A percentile compares a stretch with the other conserved stretches of the same genome.
Evolutionary conservation across 352 stramenopile species (phyloP).

Genomic region (Globisporangium irregulare): DNA sequence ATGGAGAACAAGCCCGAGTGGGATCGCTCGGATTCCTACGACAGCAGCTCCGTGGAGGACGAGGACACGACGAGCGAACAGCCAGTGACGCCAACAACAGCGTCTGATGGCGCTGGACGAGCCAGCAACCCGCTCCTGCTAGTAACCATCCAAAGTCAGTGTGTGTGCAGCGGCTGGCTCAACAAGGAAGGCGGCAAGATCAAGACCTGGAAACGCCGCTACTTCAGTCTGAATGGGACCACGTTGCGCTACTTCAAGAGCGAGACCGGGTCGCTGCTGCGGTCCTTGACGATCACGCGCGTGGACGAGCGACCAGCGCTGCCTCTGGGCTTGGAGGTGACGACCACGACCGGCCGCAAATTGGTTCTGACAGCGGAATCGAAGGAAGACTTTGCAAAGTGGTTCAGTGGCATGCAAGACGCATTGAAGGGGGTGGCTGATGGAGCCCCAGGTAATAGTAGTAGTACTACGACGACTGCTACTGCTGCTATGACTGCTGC

Average conservation of each 20-base stretch:
- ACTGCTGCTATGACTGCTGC: background rate
- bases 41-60: slow-evolving; percentile 22
- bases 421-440: slow-evolving; percentile 35
- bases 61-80: slow-evolving; percentile 9
- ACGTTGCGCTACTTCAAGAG: slow-evolving; percentile 82
- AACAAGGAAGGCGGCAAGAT: slow-evolving; percentile 59
- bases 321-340: slow-evolving; percentile 44
- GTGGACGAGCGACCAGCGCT: slow-evolving; percentile 33
- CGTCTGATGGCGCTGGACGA: background rate
- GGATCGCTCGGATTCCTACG: slow-evolving; percentile 33
- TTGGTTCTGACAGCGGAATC: slow-evolving; percentile 62
- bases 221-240: slow-evolving; percentile 67
- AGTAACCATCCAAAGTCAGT: background rate
- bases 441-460: slow-evolving; percentile 6
- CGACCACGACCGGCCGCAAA: slow-evolving; percentile 39
- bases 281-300: slow-evolving; percentile 36
- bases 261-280: slow-evolving; percentile 49
- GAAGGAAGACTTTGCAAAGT: slow-evolving; percentile 61
- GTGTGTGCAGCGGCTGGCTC: slow-evolving; percentile 58
- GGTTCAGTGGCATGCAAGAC: slow-evolving; percentile 25
- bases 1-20: slow-evolving; percentile 44
- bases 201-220: slow-evolving; percentile 75
- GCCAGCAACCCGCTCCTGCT: background rate
- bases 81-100: background rate
- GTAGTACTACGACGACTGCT: background rate